Conservation (phyloP, 306 rosid genomes). For the Vigna radiata region DNA sequence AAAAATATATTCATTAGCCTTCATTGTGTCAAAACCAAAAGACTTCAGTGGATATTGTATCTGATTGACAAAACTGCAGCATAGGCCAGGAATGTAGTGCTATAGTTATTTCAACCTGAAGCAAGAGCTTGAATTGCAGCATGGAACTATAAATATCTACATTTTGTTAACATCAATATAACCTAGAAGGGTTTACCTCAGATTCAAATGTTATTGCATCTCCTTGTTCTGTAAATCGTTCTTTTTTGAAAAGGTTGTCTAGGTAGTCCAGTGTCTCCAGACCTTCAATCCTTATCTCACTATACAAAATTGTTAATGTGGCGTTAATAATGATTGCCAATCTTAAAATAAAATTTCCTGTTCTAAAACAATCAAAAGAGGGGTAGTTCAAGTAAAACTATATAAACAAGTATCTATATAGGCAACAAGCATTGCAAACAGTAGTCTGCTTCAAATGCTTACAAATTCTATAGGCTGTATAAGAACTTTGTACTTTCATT, state of each 20-base stretch:
- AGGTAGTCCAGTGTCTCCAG: constrained; percentile 90
- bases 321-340: constrained; percentile 37
- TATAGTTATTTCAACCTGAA: not conserved
- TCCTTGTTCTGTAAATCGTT: constrained; percentile 96
- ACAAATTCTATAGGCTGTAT: not conserved
- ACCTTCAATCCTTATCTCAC: constrained; percentile 96
- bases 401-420: not conserved
- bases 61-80: constrained; percentile 23
- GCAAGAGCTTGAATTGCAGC: constrained; percentile 17
- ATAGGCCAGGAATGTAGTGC: constrained; percentile 5
- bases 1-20: constrained; percentile 11
- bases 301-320: constrained; percentile 41
- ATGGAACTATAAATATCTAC: constrained; percentile 1
- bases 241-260: constrained; percentile 78
- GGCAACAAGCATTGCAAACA: constrained; percentile 15
- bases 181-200: constrained; percentile 60
- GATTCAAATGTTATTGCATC: constrained; percentile 92
- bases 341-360: constrained; percentile 4
- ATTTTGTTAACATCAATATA: constrained; percentile 2
- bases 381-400: not conserved
- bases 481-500: not conserved
- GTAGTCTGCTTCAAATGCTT: not conserved
- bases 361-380: constrained; percentile 17
- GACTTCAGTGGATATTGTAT: not conserved
- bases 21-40: not conserved